Percentiles rank a stretch among this genome's conserved stretches.
Conservation (phyloP, 441 rosid species). For the Rhodomyrtus psidioides region DNA sequence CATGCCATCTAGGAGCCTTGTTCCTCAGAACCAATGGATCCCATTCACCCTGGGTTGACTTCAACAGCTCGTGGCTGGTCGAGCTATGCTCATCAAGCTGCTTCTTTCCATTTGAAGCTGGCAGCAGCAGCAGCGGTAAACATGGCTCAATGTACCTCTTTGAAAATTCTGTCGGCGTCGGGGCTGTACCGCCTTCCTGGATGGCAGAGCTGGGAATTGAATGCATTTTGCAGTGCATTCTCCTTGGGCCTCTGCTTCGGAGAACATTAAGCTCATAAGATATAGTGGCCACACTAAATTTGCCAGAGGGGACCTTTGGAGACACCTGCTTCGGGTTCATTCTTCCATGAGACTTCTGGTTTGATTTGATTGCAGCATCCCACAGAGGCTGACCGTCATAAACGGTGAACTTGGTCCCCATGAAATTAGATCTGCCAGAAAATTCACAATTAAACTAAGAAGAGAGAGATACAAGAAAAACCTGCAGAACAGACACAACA, state of each 20-base stretch:
- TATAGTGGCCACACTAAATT: slow-evolving; percentile 40
- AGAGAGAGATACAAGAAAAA: background rate
- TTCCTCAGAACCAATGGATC: slow-evolving; percentile 64
- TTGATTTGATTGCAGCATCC: slow-evolving; percentile 19
- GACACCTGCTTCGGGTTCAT: slow-evolving; percentile 35
- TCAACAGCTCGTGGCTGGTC: slow-evolving; percentile 17
- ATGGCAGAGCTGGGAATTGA: slow-evolving; percentile 60
- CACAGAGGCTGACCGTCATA: slow-evolving; percentile 51
- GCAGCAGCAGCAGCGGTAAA: background rate
- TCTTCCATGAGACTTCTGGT: slow-evolving; percentile 21
- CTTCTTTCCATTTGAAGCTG: slow-evolving; percentile 31
- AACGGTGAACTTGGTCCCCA: slow-evolving; percentile 82
- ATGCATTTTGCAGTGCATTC: slow-evolving; percentile 70
- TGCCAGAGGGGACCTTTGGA: slow-evolving; percentile 26
- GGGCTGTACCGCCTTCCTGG: slow-evolving; percentile 61
- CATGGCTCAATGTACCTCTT: slow-evolving; percentile 8
- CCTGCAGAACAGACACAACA: background rate
- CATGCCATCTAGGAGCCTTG: slow-evolving; percentile 96
- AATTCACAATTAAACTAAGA: slow-evolving; percentile 4
- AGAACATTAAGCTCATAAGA: slow-evolving; percentile 79
- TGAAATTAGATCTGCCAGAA: slow-evolving; percentile 74
- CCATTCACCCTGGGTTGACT: slow-evolving; percentile 9
- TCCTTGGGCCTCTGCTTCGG: slow-evolving; percentile 88
- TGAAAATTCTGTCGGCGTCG: slow-evolving; percentile 41
- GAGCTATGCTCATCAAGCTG: slow-evolving; percentile 27